Evolutionary conservation across 2,329 filamentous ascomycete species (phyloP), one percentile per base, ranked within the genome.

Genomic region (Lasiodiplodia theobromae): DNA sequence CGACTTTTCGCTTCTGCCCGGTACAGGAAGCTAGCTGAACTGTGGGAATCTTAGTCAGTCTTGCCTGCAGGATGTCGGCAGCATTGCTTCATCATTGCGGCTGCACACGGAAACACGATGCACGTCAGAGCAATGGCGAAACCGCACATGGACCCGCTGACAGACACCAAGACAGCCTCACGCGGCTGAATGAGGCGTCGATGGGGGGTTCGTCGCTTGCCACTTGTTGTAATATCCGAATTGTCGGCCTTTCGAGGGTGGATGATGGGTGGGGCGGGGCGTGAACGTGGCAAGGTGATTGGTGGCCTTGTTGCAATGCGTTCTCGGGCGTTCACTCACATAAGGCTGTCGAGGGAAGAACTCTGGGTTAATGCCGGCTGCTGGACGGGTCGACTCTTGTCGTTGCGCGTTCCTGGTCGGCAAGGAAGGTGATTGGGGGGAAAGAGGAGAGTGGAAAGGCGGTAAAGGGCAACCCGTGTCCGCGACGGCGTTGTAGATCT

Each of bases 361-460:
- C 44, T 7, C n/a, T 21, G 44, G 44, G 44, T 47, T 47, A 47
- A 47, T 47, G n/a, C 44, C 44, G 44, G 44, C 44, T n/a, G 44
- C n/a, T 47, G n/a, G 31, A 34, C 31, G 31, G 31, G 31, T 34
- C 31, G 31, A 34, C 31, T 34, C 4, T n/a, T 47, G 44, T 47
- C 44, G 18, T 47, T 47, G 44, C 44, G 44, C 44, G 44, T 47
- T 47, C 44, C 44, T 47, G 44, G n/a, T 18, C 44, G 44, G 44
- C 18, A 47, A 11, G n/a, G 44, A 47, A 21, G 44, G n/a, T 21
- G n/a, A 47, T 47, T 47, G 44, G 44, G 44, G n/a, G 44, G n/a
- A 47, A 47, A 47, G 44, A 47, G 44, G 44, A n/a, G 44, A n/a
- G 44, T n/a, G 44, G 44, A 47, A 47, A 47, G 44, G 44, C 44